A percentile compares a stretch with the other conserved stretches of the same genome.
These are phyloP conservation scores for Hanseniaspora pseudoguilliermondii DNA, from an alignment of 805 yeast genomes.

Conservation along the genomic window DNA sequence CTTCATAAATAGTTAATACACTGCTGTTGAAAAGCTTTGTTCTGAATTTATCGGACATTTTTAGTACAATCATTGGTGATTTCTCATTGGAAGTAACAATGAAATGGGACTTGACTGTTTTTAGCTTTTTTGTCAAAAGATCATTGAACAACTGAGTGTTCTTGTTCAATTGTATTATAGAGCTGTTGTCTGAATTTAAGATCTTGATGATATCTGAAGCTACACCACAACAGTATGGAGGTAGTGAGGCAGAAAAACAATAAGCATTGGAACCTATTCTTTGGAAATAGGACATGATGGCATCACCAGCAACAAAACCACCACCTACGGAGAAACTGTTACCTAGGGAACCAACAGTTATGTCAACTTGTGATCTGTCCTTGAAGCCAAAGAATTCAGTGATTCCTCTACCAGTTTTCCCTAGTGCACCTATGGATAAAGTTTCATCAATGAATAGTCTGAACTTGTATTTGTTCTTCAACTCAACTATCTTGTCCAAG, in stretches of 20 bases:
- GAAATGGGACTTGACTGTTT: conserved; percentile 22
- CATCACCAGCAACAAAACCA: conserved; percentile 82
- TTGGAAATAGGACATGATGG: conserved; percentile 80
- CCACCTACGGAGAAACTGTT: conserved; percentile 74
- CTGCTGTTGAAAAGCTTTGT: conserved; percentile 24
- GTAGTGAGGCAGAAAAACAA: conserved; percentile 87
- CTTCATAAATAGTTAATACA: conserved; percentile 21
- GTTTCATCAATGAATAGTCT: conserved; percentile 82
- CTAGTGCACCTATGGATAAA: conserved; percentile 74
- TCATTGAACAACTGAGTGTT: conserved; percentile 32
- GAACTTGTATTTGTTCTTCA: conserved; percentile 72
- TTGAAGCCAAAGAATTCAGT: conserved; percentile 60
- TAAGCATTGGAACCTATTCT: conserved; percentile 80
- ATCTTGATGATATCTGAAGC: conserved; percentile 42
- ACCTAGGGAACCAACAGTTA: conserved; percentile 80
- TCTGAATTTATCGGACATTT: conserved; percentile 34
- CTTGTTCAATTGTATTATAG: conserved; percentile 28
- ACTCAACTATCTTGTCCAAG: conserved; percentile 51
- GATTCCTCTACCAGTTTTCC: conserved; percentile 73
- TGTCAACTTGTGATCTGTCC: conserved; percentile 56
- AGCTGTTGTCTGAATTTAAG: conserved; percentile 30
- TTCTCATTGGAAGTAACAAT: conserved; percentile 40
- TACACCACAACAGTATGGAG: conserved; percentile 73
- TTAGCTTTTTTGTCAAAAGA: conserved; percentile 30
- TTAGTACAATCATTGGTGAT: conserved; percentile 62